phyloP scores from a whole-genome alignment of 768 basidiomycete species.

The Suillus tomentosus region DNA sequence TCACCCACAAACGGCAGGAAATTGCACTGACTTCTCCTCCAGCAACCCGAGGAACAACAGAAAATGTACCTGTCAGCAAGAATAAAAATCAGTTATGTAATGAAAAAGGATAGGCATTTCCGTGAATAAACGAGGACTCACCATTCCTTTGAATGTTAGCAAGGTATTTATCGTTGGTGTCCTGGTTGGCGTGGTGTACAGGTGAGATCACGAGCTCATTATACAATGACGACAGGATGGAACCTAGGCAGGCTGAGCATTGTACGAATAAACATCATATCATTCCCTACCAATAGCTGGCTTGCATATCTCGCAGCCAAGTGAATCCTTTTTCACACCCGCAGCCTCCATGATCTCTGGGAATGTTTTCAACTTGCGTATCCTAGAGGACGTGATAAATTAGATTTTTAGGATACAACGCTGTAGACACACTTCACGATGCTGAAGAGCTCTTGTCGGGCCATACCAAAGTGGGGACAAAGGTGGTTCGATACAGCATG shows the following conservation, averaged over 20 bases:
- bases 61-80: constrained; percentile 51
- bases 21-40: constrained; percentile 55
- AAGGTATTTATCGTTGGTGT: constrained; percentile 69
- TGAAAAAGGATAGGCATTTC: neutral
- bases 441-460: constrained; percentile 67
- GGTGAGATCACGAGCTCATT: constrained; percentile 69
- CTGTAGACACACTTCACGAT: constrained; percentile 45
- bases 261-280: neutral
- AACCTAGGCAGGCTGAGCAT: constrained; percentile 20
- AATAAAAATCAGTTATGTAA: neutral
- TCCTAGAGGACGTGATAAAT: constrained; percentile 29
- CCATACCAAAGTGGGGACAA: constrained; percentile 66
- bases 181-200: constrained; percentile 66
- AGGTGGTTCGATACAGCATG: constrained; percentile 57
- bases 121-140: constrained; percentile 9
- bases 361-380: constrained; percentile 63
- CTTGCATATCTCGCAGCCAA: constrained; percentile 77
- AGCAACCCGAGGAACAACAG: constrained; percentile 69
- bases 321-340: constrained; percentile 47
- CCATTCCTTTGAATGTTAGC: constrained; percentile 76
- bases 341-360: constrained; percentile 50
- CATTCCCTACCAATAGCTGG: constrained; percentile 53
- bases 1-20: neutral
- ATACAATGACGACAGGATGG: constrained; percentile 50
- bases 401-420: neutral